Conservation (phyloP, 169 alveolate species). For the Eimeria zaria region DNA sequence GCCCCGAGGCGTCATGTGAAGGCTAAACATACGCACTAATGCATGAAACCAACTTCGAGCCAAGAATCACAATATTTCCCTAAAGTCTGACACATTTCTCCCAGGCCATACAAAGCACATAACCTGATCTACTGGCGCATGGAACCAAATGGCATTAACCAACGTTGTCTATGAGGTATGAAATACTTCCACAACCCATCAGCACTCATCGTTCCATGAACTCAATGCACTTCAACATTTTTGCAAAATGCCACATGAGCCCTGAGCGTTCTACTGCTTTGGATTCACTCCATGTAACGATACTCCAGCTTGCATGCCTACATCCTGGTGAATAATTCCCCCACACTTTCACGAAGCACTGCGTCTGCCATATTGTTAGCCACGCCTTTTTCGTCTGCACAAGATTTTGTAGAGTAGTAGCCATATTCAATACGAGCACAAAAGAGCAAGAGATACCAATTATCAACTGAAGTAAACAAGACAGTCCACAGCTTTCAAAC, state of each 20-base stretch:
- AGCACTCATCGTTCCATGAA: background rate
- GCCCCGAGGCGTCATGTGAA: background rate
- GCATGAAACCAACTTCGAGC: background rate
- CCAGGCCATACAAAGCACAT: background rate
- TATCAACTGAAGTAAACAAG: background rate
- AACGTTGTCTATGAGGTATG: background rate
- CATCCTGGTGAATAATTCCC: background rate
- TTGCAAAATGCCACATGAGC: background rate
- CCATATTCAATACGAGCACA: background rate
- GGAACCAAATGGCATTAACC: background rate
- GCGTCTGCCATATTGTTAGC: background rate
- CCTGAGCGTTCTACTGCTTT: background rate
- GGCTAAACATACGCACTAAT: background rate
- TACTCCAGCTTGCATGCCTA: background rate
- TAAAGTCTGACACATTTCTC: background rate
- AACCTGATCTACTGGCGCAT: background rate
- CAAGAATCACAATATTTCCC: background rate
- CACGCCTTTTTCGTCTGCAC: background rate
- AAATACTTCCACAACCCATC: background rate
- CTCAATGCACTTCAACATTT: background rate
- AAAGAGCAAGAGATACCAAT: background rate
- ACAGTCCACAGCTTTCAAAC: background rate
- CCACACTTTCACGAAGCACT: background rate
- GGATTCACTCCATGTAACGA: background rate
- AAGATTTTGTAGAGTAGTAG: background rate